phyloP scores from a whole-genome alignment of 441 rosid genomes.

The Brassica hybrid region DNA sequence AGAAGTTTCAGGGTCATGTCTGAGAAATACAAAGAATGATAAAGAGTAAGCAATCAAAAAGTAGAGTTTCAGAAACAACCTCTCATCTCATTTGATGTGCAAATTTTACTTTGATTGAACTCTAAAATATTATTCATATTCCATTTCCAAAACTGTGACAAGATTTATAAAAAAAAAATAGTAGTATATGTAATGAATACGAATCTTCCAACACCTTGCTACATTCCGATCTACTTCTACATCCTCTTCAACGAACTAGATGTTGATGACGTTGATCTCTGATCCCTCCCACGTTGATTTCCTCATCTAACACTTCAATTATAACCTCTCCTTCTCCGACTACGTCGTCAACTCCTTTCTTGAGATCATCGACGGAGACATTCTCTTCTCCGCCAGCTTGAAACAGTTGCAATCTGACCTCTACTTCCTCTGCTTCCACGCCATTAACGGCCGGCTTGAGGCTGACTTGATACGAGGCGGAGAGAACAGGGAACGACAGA shows the following conservation, averaged over 20 bases:
- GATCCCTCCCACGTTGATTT: constrained; percentile 30
- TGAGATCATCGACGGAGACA: background rate
- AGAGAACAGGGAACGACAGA: constrained; percentile 61
- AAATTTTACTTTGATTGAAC: background rate
- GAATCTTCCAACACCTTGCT: constrained; percentile 46
- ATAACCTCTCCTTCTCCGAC: constrained; percentile 26
- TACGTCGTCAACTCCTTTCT: constrained; percentile 24
- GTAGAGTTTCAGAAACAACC: constrained; percentile 32
- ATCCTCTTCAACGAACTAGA: constrained; percentile 63
- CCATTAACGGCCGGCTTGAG: constrained; percentile 14
- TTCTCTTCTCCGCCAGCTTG: constrained; percentile 4
- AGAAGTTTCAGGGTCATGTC: constrained; percentile 21
- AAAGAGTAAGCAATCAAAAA: constrained; percentile 8
- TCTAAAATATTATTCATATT: constrained; percentile 24
- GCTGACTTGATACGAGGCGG: background rate
- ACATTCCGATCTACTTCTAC: constrained; percentile 64
- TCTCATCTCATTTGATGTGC: constrained; percentile 23
- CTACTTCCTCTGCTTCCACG: constrained; percentile 15
- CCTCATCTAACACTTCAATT: constrained; percentile 33
- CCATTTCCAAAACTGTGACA: constrained; percentile 29
- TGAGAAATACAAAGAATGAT: constrained; percentile 16
- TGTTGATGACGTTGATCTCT: constrained; percentile 37
- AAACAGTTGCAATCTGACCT: constrained; percentile 13
- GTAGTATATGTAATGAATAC: background rate
- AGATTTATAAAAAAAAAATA: background rate